phyloP scores from a whole-genome alignment of 495 filamentous ascomycete genomes.

The Xeromyces bisporus region DNA sequence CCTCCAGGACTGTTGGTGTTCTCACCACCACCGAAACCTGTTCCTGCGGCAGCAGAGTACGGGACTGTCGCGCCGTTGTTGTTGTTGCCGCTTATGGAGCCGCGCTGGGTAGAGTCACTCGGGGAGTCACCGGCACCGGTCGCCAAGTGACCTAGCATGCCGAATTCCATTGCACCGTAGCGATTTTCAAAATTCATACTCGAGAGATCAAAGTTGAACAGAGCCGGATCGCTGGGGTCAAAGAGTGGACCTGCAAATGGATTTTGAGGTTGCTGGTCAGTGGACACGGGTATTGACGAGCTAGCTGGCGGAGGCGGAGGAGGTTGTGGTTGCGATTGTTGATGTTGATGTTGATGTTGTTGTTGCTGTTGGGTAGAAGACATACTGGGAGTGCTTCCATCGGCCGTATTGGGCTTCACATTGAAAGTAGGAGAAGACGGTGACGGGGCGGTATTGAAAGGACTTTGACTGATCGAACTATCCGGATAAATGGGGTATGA shows the following conservation, averaged over 20 bases:
- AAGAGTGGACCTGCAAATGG: conserved; percentile 47
- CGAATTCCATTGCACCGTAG: conserved; percentile 84
- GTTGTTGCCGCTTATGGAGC: conserved; percentile 31
- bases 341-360: too few species aligned
- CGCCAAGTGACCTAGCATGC: conserved; percentile 88
- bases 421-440: conserved; percentile 55
- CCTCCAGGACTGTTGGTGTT: conserved; percentile 22
- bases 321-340: too few species aligned
- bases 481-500: conserved; percentile 28
- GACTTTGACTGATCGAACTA: conserved; percentile 22
- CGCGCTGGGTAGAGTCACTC: conserved; percentile 40
- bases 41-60: conserved; percentile 22
- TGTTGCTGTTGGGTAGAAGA: conserved; percentile 19
- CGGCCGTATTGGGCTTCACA: conserved; percentile 20
- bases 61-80: conserved; percentile 31
- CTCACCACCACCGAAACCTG: conserved; percentile 23
- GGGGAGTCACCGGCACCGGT: conserved; percentile 67
- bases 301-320: too few species aligned
- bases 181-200: conserved; percentile 91
- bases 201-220: conserved; percentile 88
- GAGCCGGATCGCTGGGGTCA: conserved; percentile 73
- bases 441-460: conserved; percentile 45
- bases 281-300: conserved; percentile 15
- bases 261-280: conserved; percentile 20
- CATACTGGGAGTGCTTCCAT: conserved; percentile 20